Conservation (phyloP, 2,329 filamentous ascomycete species). For the Diaporthe destruens region DNA sequence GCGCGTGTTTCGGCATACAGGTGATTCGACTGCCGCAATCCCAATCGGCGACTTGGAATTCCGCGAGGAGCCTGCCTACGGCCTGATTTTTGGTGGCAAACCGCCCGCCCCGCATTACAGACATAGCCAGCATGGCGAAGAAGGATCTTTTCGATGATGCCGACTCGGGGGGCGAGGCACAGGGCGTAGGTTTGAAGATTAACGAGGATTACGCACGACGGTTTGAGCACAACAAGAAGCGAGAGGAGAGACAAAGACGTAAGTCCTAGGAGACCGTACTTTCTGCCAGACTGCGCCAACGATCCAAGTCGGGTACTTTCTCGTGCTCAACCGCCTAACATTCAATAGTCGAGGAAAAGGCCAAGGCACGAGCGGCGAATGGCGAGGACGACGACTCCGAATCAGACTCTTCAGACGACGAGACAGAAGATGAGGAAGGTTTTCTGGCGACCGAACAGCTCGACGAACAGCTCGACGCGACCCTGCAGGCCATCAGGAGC, state of each 20-base stretch:
- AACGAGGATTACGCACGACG: conserved; percentile 90
- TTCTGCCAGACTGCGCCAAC: neutral
- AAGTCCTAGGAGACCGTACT: conserved; percentile 48
- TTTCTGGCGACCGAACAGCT: conserved; percentile 87
- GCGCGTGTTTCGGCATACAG: neutral
- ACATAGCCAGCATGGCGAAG: conserved; percentile 53
- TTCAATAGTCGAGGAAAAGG: conserved; percentile 87
- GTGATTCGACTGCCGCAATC: neutral
- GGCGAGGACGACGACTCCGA: conserved; percentile 67
- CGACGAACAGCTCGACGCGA: conserved; percentile 88
- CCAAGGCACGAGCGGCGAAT: conserved; percentile 61
- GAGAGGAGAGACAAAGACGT: conserved; percentile 84
- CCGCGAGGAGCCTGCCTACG: neutral
- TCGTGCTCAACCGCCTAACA: neutral
- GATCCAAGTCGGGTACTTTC: neutral
- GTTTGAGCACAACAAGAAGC: conserved; percentile 98
- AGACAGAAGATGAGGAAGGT: conserved; percentile 91
- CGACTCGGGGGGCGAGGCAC: conserved; percentile 57
- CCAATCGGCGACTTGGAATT: neutral
- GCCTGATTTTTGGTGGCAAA: too few relatives aligned
- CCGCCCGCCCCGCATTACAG: neutral
- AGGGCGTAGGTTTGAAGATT: conserved; percentile 74
- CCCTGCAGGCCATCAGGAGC: conserved; percentile 85
- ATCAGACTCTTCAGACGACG: conserved; percentile 77
- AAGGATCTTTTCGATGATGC: conserved; percentile 65